phyloP scores from a whole-genome alignment of 345 rosid species.

The Clausena lansium region DNA sequence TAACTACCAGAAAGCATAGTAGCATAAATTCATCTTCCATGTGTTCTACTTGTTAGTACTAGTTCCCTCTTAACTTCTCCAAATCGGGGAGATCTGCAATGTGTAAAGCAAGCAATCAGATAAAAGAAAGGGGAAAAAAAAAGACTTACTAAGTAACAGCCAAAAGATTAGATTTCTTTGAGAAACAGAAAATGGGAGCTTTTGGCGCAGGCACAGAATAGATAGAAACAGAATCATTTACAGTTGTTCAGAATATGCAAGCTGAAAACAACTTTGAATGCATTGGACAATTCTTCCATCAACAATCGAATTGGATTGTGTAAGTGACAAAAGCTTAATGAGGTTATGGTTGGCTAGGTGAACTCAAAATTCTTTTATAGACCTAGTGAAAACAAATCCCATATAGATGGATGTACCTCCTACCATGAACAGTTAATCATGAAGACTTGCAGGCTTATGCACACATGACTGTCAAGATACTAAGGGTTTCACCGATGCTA shows the following conservation, averaged over 20 bases:
- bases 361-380: neutral
- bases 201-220: neutral
- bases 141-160: neutral
- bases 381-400: neutral
- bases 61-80: constrained; percentile 80
- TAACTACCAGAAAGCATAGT: neutral
- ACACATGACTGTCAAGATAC: neutral
- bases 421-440: neutral
- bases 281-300: neutral
- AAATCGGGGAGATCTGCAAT: constrained; percentile 91
- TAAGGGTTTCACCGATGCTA: neutral
- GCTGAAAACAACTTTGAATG: neutral
- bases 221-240: neutral
- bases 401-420: neutral
- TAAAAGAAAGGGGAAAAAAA: too few relatives aligned
- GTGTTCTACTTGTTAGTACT: neutral
- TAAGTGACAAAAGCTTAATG: neutral
- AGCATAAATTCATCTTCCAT: constrained; percentile 7
- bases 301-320: neutral
- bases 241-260: neutral
- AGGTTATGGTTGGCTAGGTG: neutral
- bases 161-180: neutral
- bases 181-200: neutral
- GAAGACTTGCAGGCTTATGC: neutral
- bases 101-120: neutral